These are phyloP conservation scores for Santalum album DNA, from an alignment of 164 flowering plant genomes.

Conservation along the genomic window DNA sequence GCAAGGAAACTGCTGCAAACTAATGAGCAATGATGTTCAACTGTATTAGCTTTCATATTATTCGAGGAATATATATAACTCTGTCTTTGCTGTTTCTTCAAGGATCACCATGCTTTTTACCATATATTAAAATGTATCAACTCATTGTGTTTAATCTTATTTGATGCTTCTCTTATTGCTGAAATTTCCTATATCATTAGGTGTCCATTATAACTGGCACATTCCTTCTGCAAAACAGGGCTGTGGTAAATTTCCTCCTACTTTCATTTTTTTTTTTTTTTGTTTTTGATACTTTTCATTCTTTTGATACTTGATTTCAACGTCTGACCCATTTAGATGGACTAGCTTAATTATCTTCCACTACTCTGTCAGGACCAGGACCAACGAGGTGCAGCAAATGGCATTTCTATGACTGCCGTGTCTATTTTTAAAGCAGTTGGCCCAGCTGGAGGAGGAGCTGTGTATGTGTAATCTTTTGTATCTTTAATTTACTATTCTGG, in stretches of 20 bases:
- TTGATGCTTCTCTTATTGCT: no score
- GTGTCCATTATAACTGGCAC: slow-evolving; percentile 33
- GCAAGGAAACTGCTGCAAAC: no score
- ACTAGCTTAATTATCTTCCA: neutral
- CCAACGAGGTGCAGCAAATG: slow-evolving; percentile 87
- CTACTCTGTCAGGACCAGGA: slow-evolving; percentile 35
- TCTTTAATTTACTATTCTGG: no score
- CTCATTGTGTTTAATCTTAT: no score
- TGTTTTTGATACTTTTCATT: neutral
- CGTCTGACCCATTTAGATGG: slow-evolving; percentile 18
- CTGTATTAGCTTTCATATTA: no score
- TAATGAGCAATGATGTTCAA: no score
- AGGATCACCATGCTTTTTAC: no score
- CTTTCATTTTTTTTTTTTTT: neutral
- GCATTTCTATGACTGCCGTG: slow-evolving; percentile 67
- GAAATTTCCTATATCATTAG: slow-evolving; percentile 12
- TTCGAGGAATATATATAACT: no score
- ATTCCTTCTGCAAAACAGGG: slow-evolving; percentile 47
- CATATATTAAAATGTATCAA: no score
- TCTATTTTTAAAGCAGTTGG: slow-evolving; percentile 68
- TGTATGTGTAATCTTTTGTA: slow-evolving; percentile 13
- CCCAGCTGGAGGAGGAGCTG: slow-evolving; percentile 61
- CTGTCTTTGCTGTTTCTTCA: no score
- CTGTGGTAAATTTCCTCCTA: slow-evolving; percentile 45
- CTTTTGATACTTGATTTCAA: slow-evolving; percentile 12